Conservation (phyloP, 106 monocot species). For the Acanthochlamys bracteata region DNA sequence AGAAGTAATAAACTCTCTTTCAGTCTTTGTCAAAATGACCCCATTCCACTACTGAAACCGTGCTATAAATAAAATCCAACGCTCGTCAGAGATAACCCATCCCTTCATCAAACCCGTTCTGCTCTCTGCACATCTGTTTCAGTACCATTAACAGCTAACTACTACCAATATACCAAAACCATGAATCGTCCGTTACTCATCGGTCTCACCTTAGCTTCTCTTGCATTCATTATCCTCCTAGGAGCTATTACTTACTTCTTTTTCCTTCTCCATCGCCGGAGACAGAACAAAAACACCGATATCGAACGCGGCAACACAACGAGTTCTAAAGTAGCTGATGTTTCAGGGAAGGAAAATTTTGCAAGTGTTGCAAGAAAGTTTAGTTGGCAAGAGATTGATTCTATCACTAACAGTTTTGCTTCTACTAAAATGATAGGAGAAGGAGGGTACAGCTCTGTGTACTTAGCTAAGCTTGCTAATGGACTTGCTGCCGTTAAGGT, state of each 20-base stretch:
- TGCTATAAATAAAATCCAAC: too few species aligned
- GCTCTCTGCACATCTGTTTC: too few species aligned
- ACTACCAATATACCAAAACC: too few species aligned
- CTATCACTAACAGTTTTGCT: conserved; percentile 34
- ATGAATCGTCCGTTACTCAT: too few species aligned
- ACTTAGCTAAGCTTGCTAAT: conserved; percentile 16
- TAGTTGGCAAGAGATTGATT: conserved; percentile 46
- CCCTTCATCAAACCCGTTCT: too few species aligned
- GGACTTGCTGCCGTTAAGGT: conserved; percentile 48
- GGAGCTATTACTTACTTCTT: background rate
- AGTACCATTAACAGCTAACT: too few species aligned
- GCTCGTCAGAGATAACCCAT: too few species aligned
- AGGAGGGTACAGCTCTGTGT: conserved; percentile 54
- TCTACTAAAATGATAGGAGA: conserved; percentile 30
- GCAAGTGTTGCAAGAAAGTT: conserved; percentile 12
- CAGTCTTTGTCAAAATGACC: too few species aligned
- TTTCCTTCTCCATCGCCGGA: background rate
- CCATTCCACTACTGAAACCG: too few species aligned
- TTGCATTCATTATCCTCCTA: background rate
- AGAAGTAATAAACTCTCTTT: too few species aligned
- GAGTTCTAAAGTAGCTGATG: conserved; percentile 9
- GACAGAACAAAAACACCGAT: background rate
- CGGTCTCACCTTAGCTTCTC: background rate
- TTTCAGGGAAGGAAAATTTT: background rate
- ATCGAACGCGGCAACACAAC: background rate